Percentiles rank a stretch among this genome's conserved stretches.
Conservation (phyloP, 1,139 yeast species). For the Blastobotrys malaysiensis region DNA sequence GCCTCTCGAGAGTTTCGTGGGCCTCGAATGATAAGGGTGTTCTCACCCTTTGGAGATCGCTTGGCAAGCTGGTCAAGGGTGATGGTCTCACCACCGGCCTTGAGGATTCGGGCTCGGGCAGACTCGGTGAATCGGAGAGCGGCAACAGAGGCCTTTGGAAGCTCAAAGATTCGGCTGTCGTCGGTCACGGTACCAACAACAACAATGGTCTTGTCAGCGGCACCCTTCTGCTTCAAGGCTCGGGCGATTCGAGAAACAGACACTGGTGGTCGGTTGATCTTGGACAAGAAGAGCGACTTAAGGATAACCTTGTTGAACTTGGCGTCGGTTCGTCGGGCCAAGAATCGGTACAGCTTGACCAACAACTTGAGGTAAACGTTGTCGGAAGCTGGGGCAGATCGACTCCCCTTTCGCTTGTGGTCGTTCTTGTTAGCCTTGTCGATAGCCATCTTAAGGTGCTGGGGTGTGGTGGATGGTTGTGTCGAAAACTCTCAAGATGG, state of each 20-base stretch:
- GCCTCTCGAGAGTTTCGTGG: conserved; percentile 99
- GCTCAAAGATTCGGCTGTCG: conserved; percentile 87
- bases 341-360: conserved; percentile 97
- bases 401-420: conserved; percentile 94
- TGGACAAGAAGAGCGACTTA: conserved; percentile 91
- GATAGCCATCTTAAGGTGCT: conserved; percentile 68
- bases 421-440: conserved; percentile 52
- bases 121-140: conserved; percentile 99
- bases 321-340: conserved; percentile 97
- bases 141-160: conserved; percentile 97
- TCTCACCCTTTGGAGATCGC: conserved; percentile 99
- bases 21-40: conserved; percentile 97
- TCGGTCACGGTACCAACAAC: conserved; percentile 99
- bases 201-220: conserved; percentile 88
- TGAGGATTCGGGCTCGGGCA: conserved; percentile 95
- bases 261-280: conserved; percentile 99
- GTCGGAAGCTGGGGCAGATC: conserved; percentile 99
- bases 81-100: conserved; percentile 99
- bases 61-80: conserved; percentile 98
- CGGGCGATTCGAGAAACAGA: conserved; percentile 88
- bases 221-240: conserved; percentile 77
- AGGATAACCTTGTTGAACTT: conserved; percentile 98
- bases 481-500: not conserved
- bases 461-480: conserved; percentile 6
- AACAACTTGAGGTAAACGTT: conserved; percentile 96